These are phyloP conservation scores for Terana coerulea DNA, from an alignment of 768 basidiomycete genomes.

Conservation along the genomic window DNA sequence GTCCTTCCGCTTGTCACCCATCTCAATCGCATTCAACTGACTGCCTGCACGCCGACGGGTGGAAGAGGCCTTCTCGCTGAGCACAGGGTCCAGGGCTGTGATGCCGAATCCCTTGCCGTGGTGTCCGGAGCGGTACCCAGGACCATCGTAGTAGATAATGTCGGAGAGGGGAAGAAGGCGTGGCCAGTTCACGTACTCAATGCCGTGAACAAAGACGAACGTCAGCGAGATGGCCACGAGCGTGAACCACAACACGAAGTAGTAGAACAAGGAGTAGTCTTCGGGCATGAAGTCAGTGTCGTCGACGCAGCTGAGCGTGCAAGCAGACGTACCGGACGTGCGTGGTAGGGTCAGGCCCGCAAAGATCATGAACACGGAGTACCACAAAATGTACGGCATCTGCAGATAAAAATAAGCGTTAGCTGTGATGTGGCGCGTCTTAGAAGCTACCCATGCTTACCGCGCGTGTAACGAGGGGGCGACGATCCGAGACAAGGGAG, in stretches of 20 bases:
- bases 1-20: conserved; percentile 78
- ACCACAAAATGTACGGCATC: conserved; percentile 81
- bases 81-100: conserved; percentile 31
- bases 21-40: conserved; percentile 69
- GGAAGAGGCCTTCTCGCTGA: conserved; percentile 34
- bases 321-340: conserved; percentile 61
- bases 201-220: conserved; percentile 82
- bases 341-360: conserved; percentile 85
- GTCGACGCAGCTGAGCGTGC: neutral
- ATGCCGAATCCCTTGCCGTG: conserved; percentile 70
- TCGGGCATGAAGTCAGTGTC: conserved; percentile 9
- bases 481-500: conserved; percentile 68
- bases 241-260: conserved; percentile 77
- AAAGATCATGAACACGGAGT: conserved; percentile 85
- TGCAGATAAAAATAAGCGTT: conserved; percentile 28
- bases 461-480: conserved; percentile 81
- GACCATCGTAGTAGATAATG: conserved; percentile 83
- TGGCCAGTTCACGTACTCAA: conserved; percentile 96
- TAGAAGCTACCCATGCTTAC: conserved; percentile 48
- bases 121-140: conserved; percentile 75
- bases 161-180: conserved; percentile 75
- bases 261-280: conserved; percentile 87
- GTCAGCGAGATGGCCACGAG: conserved; percentile 56
- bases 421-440: no score
- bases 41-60: conserved; percentile 28